Conservation (phyloP, 768 basidiomycete species). For the Hemileccinum rubropunctum region DNA sequence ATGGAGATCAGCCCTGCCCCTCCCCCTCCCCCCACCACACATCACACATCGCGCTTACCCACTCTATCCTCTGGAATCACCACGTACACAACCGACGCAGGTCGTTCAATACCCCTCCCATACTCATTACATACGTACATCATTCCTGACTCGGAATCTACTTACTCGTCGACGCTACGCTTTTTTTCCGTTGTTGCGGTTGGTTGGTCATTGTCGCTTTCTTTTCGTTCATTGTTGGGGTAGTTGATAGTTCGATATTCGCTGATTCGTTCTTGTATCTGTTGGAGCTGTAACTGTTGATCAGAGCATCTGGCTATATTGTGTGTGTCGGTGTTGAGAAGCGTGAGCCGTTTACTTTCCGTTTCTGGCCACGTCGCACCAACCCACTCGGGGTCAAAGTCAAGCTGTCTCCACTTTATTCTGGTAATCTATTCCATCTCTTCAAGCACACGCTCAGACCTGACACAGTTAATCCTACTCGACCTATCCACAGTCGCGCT, state of each 20-base stretch:
- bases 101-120: slow-evolving; percentile 28
- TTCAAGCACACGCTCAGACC: background rate
- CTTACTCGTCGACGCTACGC: slow-evolving; percentile 6
- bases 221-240: slow-evolving; percentile 4
- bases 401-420: slow-evolving; percentile 31
- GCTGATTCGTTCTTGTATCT: slow-evolving; percentile 11
- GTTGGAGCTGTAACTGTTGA: slow-evolving; percentile 5
- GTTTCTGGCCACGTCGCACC: slow-evolving; percentile 11
- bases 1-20: background rate
- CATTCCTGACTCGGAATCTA: slow-evolving; percentile 13
- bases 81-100: slow-evolving; percentile 21
- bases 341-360: background rate
- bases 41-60: background rate
- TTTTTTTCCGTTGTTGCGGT: slow-evolving; percentile 7
- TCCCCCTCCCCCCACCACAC: background rate
- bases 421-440: slow-evolving; percentile 15
- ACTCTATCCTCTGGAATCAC: background rate
- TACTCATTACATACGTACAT: slow-evolving; percentile 13
- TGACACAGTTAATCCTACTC: no score
- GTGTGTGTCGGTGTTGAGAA: background rate
- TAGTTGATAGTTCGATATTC: slow-evolving; percentile 6
- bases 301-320: background rate
- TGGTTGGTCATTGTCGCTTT: slow-evolving; percentile 6
- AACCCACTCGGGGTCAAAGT: background rate
- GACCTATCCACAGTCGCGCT: slow-evolving; percentile 18